Percentiles rank a stretch among this genome's conserved stretches.
These are phyloP conservation scores for Aspergillus bombycis DNA, from an alignment of 2,329 filamentous ascomycete species.

Conservation along the genomic window DNA sequence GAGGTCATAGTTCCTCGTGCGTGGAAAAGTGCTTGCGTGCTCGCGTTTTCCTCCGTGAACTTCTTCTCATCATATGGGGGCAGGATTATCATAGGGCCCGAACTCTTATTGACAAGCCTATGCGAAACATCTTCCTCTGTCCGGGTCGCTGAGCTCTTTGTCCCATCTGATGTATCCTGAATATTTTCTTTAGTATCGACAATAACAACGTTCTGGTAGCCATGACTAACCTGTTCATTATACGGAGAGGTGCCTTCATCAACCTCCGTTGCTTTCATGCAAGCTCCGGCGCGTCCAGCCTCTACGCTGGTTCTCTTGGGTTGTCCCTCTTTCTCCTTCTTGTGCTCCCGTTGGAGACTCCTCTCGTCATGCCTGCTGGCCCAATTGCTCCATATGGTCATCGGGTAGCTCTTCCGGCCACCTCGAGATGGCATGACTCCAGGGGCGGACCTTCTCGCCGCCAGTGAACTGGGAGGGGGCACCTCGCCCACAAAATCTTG, in stretches of 20 bases:
- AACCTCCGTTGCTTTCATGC: slow-evolving; percentile 18
- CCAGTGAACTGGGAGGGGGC: slow-evolving; percentile 83
- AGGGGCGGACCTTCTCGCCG: slow-evolving; percentile 61
- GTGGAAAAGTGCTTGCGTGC: slow-evolving; percentile 37
- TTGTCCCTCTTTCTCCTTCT: slow-evolving; percentile 27
- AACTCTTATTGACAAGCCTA: slow-evolving; percentile 15
- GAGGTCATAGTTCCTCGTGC: slow-evolving; percentile 29
- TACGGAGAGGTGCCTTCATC: background rate
- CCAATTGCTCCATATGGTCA: slow-evolving; percentile 85
- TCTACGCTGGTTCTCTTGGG: slow-evolving; percentile 32
- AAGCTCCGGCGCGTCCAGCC: slow-evolving; percentile 29
- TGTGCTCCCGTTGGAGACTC: slow-evolving; percentile 55
- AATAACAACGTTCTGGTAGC: background rate
- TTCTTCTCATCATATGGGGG: slow-evolving; percentile 33
- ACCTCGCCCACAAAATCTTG: slow-evolving; percentile 71
- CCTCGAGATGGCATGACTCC: slow-evolving; percentile 32
- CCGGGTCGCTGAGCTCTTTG: background rate
- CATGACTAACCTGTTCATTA: background rate
- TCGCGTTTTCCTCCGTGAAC: slow-evolving; percentile 35
- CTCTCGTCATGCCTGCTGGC: slow-evolving; percentile 85
- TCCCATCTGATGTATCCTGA: background rate
- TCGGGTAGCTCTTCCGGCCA: slow-evolving; percentile 66
- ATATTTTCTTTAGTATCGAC: slow-evolving; percentile 3
- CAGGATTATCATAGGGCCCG: slow-evolving; percentile 31
- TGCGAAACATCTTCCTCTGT: background rate